Evolutionary conservation across 2,329 filamentous ascomycete genomes (phyloP).

Genomic region (Dactylella cylindrospora): DNA sequence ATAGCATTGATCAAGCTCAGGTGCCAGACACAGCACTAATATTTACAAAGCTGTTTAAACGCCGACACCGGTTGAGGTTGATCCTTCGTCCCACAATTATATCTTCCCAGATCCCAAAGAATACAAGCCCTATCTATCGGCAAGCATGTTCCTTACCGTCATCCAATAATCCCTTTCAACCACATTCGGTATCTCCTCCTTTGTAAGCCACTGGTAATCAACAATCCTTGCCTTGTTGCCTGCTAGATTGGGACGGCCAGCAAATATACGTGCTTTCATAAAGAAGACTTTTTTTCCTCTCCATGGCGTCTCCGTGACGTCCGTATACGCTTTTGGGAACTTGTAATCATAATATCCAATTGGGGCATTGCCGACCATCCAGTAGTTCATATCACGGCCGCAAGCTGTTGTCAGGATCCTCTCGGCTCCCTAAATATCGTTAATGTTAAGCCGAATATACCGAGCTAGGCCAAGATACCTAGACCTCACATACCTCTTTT

Average conservation of each 20-base stretch:
- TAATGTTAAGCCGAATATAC: background rate
- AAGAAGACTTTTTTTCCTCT: conserved; percentile 86
- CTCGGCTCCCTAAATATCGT: conserved; percentile 68
- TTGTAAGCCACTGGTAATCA: conserved; percentile 90
- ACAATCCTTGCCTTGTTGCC: conserved; percentile 70
- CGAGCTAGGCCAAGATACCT: background rate
- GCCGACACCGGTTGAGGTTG: too few species aligned
- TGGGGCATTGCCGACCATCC: conserved; percentile 89
- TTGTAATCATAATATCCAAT: conserved; percentile 73
- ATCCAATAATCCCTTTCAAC: conserved; percentile 71
- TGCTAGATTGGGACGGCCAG: conserved; percentile 81
- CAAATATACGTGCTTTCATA: conserved; percentile 94
- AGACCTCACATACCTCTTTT: conserved; percentile 67
- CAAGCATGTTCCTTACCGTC: conserved; percentile 78
- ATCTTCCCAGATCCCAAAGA: too few species aligned
- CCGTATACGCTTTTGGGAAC: conserved; percentile 54
- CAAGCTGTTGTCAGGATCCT: conserved; percentile 74
- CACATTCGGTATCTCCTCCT: conserved; percentile 75
- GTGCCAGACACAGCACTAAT: too few species aligned
- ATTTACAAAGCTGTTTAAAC: too few species aligned
- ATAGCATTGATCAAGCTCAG: too few species aligned
- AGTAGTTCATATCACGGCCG: conserved; percentile 97
- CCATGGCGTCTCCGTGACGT: conserved; percentile 50
- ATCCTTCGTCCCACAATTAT: too few species aligned
- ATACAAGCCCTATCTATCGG: conserved; percentile 51